Base-by-base conservation (phyloP, 352 stramenopile genomes). In the Phytophthora tubulina region DNA sequence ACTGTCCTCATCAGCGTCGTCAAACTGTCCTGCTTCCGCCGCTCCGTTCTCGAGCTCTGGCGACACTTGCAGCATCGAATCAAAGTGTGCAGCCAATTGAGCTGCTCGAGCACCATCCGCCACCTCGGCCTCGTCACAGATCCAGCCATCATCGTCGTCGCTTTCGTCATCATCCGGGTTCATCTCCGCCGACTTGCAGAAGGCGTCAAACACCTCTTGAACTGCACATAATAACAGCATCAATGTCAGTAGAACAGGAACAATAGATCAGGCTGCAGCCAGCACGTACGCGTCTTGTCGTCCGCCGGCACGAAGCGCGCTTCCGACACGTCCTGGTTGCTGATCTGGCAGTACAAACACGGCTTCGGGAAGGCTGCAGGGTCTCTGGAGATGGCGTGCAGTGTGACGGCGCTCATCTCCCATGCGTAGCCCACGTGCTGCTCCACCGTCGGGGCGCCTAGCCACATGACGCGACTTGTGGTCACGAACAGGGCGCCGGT, bases 331-430 rank as follows among this genome's bases (percentile, higher is more conserved):
- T 92, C 84, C 53, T 94, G 80, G 8, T 72, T 67, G 42, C 89
- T 90, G 6, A 94, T 80, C 82, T 96, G 88, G 70, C 88, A 96
- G 70, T 96, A 96, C 48, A 96, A 69, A 64, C 88, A 96, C 6
- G 88, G 84, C 17, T 67, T 72, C 4, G 80, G 79, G 67, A 94
- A 96, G 14, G 85, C 85, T 8, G 41, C 64, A 1, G 70, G 71
- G 72, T 96, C 88, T 48, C 86, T 81, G 33, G 86, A 93, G 57
- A 96, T 93, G 33, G 88, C 88, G 56, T 96, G 88, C 54, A 96
- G 73, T 17, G 82, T 91, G 41, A 95, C 75, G 9, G 72, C 64
- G 41, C 69, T 84, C 67, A 91, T 91, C 52, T 94, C 85, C 88
- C 88, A 95, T 13, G 80, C 86, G 58, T 90, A 93, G 35, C 88